These are phyloP conservation scores for Furcasterigmium furcatum DNA, from an alignment of 2,329 filamentous ascomycete species.

Conservation along the genomic window DNA sequence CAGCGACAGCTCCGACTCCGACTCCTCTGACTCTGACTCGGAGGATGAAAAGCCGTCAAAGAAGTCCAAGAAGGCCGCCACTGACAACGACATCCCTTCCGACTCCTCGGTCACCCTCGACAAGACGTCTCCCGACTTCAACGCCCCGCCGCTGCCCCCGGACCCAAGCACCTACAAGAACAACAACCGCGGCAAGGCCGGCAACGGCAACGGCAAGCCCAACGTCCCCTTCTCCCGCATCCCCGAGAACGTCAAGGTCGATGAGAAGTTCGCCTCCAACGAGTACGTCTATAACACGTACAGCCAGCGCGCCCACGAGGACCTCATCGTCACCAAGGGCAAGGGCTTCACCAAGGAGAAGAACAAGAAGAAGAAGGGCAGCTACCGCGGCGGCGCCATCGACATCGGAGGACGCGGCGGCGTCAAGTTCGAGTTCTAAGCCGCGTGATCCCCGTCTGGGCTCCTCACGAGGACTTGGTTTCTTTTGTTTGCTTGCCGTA, in stretches of 20 bases:
- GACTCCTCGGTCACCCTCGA: constrained; percentile 46
- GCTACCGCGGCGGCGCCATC: constrained; percentile 85
- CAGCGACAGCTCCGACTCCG: constrained; percentile 23
- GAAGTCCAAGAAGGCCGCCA: constrained; percentile 15
- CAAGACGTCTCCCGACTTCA: constrained; percentile 48
- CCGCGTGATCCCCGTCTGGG: neutral
- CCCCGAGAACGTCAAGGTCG: constrained; percentile 64
- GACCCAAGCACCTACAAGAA: constrained; percentile 33
- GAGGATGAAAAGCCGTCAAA: constrained; percentile 16
- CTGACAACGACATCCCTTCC: constrained; percentile 26
- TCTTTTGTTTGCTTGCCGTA: too few relatives aligned
- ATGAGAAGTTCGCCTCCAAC: constrained; percentile 72
- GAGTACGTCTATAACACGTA: constrained; percentile 82
- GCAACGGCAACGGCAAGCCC: constrained; percentile 46
- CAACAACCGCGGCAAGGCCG: constrained; percentile 31
- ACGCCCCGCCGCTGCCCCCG: constrained; percentile 48
- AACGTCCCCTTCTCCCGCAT: constrained; percentile 77
- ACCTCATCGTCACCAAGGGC: constrained; percentile 85
- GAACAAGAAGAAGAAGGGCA: constrained; percentile 95
- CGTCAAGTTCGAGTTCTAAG: constrained; percentile 93
- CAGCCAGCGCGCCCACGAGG: constrained; percentile 81
- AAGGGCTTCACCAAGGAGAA: constrained; percentile 99
- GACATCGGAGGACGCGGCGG: constrained; percentile 79
- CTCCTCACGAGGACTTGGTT: neutral
- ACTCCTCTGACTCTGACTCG: constrained; percentile 16